These are phyloP conservation scores for Vitis hybrid DNA, from an alignment of 177 flowering plant species.

Conservation along the genomic window DNA sequence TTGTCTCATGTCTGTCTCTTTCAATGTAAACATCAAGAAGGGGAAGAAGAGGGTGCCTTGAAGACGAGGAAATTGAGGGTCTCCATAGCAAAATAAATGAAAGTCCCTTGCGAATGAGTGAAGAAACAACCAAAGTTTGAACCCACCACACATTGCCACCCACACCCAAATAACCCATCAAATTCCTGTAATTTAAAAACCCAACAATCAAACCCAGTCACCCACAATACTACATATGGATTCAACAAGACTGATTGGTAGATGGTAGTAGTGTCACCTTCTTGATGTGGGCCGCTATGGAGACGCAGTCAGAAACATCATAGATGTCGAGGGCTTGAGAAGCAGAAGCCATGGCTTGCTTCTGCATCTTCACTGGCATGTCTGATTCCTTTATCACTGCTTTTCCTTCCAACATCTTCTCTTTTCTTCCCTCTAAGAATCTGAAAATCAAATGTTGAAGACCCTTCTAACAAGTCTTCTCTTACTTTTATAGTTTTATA, in stretches of 20 bases:
- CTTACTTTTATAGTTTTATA: too few relatives aligned
- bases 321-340: conserved; percentile 78
- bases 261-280: conserved; percentile 36
- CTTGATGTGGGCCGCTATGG: conserved; percentile 75
- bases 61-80: conserved; percentile 83
- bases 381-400: conserved; percentile 71
- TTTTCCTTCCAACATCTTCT: conserved; percentile 83
- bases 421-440: not conserved
- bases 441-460: not conserved
- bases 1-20: too few relatives aligned
- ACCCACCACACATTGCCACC: conserved; percentile 96
- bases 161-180: conserved; percentile 65
- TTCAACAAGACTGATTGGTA: not conserved
- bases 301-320: conserved; percentile 68
- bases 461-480: too few relatives aligned
- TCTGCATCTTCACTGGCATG: conserved; percentile 87
- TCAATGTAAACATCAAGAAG: too few relatives aligned
- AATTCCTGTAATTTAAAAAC: conserved; percentile 49
- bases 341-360: conserved; percentile 74
- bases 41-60: conserved; percentile 52
- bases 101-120: conserved; percentile 73
- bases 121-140: conserved; percentile 81
- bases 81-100: conserved; percentile 74
- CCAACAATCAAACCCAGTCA: not conserved
- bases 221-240: not conserved